A percentile compares a stretch with the other conserved stretches of the same genome.
These are phyloP conservation scores for Rhinocladiella mackenziei DNA, from an alignment of 2,329 filamentous ascomycete genomes.

Conservation along the genomic window DNA sequence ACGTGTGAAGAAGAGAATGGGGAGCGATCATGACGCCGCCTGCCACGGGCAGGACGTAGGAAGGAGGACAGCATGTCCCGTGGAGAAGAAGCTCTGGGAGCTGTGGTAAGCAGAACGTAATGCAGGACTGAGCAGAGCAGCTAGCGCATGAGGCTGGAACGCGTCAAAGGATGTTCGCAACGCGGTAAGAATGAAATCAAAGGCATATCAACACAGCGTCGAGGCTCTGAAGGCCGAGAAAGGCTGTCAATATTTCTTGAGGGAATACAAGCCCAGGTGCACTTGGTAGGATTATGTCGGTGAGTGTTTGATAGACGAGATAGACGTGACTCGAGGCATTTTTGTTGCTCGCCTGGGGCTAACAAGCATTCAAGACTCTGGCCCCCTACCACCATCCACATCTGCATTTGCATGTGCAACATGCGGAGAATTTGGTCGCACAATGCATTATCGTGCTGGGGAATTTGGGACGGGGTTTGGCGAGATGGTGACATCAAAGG, in stretches of 20 bases:
- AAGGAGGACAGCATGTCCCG: slow-evolving; percentile 22
- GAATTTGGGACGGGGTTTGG: too few relatives aligned
- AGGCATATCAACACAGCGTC: background rate
- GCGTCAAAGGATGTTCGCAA: slow-evolving; percentile 2
- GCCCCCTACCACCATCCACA: too few relatives aligned
- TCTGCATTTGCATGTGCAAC: slow-evolving; percentile 13
- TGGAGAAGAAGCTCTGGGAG: background rate
- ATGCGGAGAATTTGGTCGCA: slow-evolving; percentile 10
- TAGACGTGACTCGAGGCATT: background rate
- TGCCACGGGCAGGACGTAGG: slow-evolving; percentile 13
- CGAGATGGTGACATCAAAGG: slow-evolving; percentile 8
- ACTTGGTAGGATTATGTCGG: too few relatives aligned
- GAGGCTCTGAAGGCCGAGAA: too few relatives aligned
- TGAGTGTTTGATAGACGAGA: too few relatives aligned
- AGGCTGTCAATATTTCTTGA: too few relatives aligned
- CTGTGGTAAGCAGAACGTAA: background rate
- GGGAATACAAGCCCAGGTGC: too few relatives aligned
- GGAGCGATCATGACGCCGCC: slow-evolving; percentile 26
- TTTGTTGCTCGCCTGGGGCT: background rate
- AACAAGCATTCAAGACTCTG: too few relatives aligned
- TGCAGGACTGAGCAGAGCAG: too few relatives aligned
- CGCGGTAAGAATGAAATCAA: background rate
- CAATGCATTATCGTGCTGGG: background rate
- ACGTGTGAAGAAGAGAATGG: slow-evolving; percentile 34
- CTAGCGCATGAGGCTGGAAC: too few relatives aligned